Evolutionary conservation across 2,329 filamentous ascomycete genomes (phyloP).

Genomic region (Aspergillus ibericus): DNA sequence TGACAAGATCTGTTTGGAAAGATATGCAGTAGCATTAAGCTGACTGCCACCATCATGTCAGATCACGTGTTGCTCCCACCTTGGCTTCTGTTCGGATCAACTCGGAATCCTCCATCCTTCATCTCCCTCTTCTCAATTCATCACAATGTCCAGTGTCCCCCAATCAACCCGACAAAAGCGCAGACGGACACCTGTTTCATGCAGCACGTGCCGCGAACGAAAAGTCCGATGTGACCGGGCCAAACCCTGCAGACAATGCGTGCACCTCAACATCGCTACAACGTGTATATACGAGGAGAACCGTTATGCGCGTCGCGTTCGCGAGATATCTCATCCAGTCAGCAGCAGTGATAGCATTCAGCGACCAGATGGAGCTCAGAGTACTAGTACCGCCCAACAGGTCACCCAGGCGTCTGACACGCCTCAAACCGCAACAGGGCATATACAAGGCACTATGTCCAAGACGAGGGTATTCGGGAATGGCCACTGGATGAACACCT

Average conservation of each 20-base stretch:
- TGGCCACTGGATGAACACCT: slow-evolving; percentile 28
- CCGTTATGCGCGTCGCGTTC: not conserved
- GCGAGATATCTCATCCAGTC: not conserved
- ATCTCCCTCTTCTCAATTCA: no score
- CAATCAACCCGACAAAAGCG: not conserved
- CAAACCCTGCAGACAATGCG: not conserved
- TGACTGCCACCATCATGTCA: no score
- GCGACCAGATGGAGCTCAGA: not conserved
- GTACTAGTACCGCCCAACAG: no score
- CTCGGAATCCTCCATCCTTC: no score
- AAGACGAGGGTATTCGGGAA: slow-evolving; percentile 28
- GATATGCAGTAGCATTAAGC: no score
- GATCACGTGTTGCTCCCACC: no score
- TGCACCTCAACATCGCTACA: not conserved
- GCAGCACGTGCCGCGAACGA: not conserved
- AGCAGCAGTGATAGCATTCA: not conserved
- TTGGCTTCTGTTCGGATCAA: no score
- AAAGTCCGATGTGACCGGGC: not conserved
- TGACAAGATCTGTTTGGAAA: no score
- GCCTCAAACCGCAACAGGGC: not conserved
- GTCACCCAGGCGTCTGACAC: not conserved
- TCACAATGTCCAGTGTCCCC: not conserved
- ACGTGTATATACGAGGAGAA: not conserved
- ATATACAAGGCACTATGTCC: slow-evolving; percentile 18
- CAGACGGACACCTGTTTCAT: not conserved